Evolutionary conservation across 257 asterid species (phyloP).

Genomic region (Solanum etuberosum): DNA sequence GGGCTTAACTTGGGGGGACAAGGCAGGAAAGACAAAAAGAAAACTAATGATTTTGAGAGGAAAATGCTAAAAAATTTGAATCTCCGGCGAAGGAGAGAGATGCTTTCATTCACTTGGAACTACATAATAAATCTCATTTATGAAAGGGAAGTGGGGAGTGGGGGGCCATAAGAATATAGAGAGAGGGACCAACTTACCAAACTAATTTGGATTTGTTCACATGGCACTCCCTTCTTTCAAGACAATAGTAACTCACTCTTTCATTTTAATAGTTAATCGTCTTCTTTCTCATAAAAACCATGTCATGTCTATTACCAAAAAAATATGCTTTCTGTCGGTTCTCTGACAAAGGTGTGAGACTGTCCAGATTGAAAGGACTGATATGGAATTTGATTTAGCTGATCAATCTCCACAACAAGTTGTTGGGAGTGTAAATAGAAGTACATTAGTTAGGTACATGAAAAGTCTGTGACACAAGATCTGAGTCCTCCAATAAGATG

Average conservation of each 20-base stretch:
- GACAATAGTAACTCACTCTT: background rate
- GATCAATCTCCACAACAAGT: background rate
- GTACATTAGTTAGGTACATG: background rate
- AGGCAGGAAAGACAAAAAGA: background rate
- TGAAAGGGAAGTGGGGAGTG: background rate
- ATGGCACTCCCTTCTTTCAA: background rate
- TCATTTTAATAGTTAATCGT: background rate
- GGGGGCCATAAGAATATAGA: background rate
- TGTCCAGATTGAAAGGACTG: background rate
- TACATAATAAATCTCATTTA: background rate
- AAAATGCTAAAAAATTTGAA: background rate
- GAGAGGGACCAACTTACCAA: background rate
- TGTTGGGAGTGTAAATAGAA: background rate
- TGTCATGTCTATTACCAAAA: background rate
- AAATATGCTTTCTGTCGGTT: background rate
- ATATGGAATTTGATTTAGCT: background rate
- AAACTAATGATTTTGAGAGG: background rate
- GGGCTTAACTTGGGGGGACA: background rate
- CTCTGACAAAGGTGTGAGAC: background rate
- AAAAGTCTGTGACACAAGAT: conserved; percentile 6
- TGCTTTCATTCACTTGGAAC: background rate
- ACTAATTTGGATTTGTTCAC: background rate
- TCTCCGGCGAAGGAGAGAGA: background rate
- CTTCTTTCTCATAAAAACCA: background rate
- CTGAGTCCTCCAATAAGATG: background rate